phyloP scores from a whole-genome alignment of 2,329 filamentous ascomycete species.

The Alternaria arbusti region DNA sequence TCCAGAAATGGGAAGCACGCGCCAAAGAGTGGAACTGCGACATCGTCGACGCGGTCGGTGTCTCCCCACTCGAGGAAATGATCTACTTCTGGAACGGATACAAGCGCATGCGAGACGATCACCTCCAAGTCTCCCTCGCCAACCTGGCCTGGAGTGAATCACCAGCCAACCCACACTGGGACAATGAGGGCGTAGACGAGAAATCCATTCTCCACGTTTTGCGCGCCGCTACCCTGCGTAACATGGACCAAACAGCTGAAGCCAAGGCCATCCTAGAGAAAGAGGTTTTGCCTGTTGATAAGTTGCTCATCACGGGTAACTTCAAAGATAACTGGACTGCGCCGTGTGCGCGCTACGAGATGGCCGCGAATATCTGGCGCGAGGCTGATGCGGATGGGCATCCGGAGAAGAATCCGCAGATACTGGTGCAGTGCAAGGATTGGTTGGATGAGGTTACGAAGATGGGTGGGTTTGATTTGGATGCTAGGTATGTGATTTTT shows the following conservation, averaged over 20 bases:
- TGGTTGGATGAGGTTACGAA: slow-evolving; percentile 71
- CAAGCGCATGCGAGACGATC: slow-evolving; percentile 73
- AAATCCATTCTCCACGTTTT: slow-evolving; percentile 71
- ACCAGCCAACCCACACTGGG: slow-evolving; percentile 56
- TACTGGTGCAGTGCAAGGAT: slow-evolving; percentile 66
- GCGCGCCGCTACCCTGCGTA: slow-evolving; percentile 69
- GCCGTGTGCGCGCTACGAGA: slow-evolving; percentile 83
- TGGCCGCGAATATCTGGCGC: slow-evolving; percentile 81
- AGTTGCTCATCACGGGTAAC: slow-evolving; percentile 61
- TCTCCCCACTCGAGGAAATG: slow-evolving; percentile 87
- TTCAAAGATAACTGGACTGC: slow-evolving; percentile 73
- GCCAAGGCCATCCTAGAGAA: slow-evolving; percentile 69
- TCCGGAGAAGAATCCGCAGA: slow-evolving; percentile 48
- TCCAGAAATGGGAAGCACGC: slow-evolving; percentile 85
- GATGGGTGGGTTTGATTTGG: slow-evolving; percentile 76
- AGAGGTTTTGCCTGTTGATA: slow-evolving; percentile 67
- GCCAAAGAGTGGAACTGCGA: slow-evolving; percentile 68
- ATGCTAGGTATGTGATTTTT: slow-evolving; percentile 61
- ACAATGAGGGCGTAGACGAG: slow-evolving; percentile 63
- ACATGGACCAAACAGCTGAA: slow-evolving; percentile 66
- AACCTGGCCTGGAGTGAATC: slow-evolving; percentile 73
- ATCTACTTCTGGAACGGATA: slow-evolving; percentile 91
- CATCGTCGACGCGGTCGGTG: slow-evolving; percentile 79
- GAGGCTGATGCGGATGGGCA: slow-evolving; percentile 57
- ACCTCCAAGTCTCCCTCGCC: slow-evolving; percentile 68